Evolutionary conservation across 2,329 filamentous ascomycete genomes (phyloP), one percentile per base, ranked within the genome.

Genomic region (Hypoxylon sp.): DNA sequence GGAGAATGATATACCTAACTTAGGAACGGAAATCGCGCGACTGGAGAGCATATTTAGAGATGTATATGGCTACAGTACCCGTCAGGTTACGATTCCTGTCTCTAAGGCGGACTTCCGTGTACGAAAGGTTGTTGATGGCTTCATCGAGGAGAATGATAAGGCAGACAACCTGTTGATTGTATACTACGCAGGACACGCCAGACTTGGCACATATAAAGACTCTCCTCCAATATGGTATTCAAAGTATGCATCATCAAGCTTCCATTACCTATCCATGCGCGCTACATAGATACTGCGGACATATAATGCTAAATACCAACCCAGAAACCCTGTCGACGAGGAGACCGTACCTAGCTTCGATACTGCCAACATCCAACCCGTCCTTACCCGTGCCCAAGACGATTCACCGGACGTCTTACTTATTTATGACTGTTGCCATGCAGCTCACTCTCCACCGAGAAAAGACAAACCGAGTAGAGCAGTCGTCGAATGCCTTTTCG

Each of bases 221-320:
- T 10, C 34, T 41, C 51, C 51, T n/a, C 51, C 51, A 25, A 53
- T 53, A 53, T 53, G 51, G 51, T 28, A 53, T 28, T 36, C 51
- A 7, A 53, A 17, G 51, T 53, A 53, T 36, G 49, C 2, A 13
- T 13, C 25, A 28, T 7, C 3, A 7, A 28, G 6, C 25, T n/a
- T 49, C 21, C 3, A 49, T 6, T 10, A 5, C 23, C 46, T 23
- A 6, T 3, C 14, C 21, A 19, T 45, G 13, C 21, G 28, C 45
- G 28, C 6, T n/a, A 5, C 23, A 28, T 9, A 49, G 9, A 30
- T 30, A 28, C 25, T 6, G 25, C 25, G 25, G 25, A 28, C 3
- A 28, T 28, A 28, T 28, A 3, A 28, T 28, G 25, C 25, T 28
- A 28, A 28, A 28, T 28, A 5, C 25, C 25, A 9, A n/a, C 13